A percentile compares a stretch with the other conserved stretches of the same genome.
phyloP scores from a whole-genome alignment of 2,329 filamentous ascomycete species.

The Colletotrichum kahawae region DNA sequence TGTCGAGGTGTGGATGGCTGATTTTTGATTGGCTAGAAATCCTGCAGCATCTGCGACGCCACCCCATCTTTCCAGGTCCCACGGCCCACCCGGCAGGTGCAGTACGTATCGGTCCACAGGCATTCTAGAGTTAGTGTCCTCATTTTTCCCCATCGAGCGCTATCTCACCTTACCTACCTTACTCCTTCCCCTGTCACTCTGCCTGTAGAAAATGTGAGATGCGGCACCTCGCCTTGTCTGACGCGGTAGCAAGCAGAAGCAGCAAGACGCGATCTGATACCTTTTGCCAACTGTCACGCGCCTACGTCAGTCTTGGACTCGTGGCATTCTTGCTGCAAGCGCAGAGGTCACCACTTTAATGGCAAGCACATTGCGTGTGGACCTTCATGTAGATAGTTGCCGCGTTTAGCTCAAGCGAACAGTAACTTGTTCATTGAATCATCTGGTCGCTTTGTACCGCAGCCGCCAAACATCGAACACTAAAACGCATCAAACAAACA shows the following conservation, averaged over 20 bases:
- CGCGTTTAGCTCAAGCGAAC: background rate
- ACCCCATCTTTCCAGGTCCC: conserved; percentile 13
- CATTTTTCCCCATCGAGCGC: background rate
- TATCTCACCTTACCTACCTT: background rate
- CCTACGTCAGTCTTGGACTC: background rate
- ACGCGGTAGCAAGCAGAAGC: background rate
- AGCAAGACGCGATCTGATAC: background rate
- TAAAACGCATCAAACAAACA: background rate
- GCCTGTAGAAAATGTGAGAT: conserved; percentile 1
- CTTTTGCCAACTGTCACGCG: background rate
- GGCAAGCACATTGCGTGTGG: background rate
- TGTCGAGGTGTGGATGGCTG: background rate
- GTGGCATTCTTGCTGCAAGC: background rate
- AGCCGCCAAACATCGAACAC: background rate
- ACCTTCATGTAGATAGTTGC: background rate
- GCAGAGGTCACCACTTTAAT: background rate
- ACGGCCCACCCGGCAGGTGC: background rate
- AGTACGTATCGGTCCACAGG: background rate
- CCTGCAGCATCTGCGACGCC: conserved; percentile 8
- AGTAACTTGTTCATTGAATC: background rate
- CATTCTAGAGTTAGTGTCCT: background rate
- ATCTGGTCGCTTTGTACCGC: background rate
- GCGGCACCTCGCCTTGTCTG: background rate
- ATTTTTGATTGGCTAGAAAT: conserved; percentile 26
- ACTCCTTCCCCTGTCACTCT: background rate